Evolutionary conservation across 805 yeast genomes (phyloP).

Genomic region (Myxozyma vanderwaltii): DNA sequence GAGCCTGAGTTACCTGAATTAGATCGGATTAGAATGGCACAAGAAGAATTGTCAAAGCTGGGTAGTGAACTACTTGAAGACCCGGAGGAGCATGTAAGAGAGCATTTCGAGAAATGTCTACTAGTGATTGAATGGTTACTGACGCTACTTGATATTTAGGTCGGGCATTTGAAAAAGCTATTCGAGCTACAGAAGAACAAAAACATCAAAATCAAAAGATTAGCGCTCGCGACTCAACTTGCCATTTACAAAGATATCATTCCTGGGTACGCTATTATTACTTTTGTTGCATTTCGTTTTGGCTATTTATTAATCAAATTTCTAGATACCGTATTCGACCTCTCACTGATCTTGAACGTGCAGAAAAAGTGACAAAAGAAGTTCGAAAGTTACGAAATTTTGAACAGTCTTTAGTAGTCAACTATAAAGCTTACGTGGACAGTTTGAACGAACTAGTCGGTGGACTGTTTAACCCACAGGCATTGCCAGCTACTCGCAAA

Average conservation of each 20-base stretch:
- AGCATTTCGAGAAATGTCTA: conserved; percentile 30
- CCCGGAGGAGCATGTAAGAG: conserved; percentile 79
- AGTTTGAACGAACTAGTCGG: conserved; percentile 46
- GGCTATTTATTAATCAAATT: neutral
- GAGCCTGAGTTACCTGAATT: conserved; percentile 53
- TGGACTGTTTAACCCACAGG: conserved; percentile 30
- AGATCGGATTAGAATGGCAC: conserved; percentile 60
- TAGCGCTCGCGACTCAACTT: conserved; percentile 75
- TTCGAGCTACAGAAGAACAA: neutral
- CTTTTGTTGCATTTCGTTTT: neutral
- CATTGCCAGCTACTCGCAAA: conserved; percentile 31
- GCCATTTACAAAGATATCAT: conserved; percentile 83
- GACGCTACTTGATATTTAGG: neutral
- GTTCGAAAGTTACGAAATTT: conserved; percentile 74
- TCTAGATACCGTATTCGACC: conserved; percentile 67
- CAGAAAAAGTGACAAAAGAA: conserved; percentile 81
- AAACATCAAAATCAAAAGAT: conserved; percentile 47
- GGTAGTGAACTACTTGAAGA: conserved; percentile 80
- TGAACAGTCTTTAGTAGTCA: conserved; percentile 73
- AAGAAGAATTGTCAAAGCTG: conserved; percentile 80
- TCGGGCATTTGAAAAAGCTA: conserved; percentile 6
- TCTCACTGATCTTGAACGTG: conserved; percentile 74
- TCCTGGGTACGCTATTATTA: conserved; percentile 57
- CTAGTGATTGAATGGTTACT: too few species aligned
- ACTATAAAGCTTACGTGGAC: conserved; percentile 69